Evolutionary conservation across 345 rosid genomes (phyloP), one percentile per base, ranked within the genome.

Genomic region (Ailanthus altissimus): DNA sequence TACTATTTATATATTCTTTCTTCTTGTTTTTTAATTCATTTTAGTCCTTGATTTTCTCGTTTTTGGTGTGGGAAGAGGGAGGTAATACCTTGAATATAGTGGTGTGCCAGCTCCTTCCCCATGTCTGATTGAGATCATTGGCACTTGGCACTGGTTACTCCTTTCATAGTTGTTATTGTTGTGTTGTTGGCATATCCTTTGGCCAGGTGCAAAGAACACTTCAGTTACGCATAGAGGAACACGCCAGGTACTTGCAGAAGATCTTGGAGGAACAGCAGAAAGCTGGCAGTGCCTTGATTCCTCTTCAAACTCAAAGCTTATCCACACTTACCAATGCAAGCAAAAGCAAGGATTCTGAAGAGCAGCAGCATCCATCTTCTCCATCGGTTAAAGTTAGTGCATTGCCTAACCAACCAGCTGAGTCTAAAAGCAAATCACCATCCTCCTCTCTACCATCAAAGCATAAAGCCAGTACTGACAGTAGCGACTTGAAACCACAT

Each of bases 161-260:
- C 18, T 43, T 46, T 64, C 49, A 10, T 12, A 67, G 51, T 61
- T 25, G 45, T 58, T 76, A 5, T 38, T 56, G 57, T 56, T 46
- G 6, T 49, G 42, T 7, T 42, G 23, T 67, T 49, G 70, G n/a
- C 57, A 53, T 57, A 67, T 56, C 68, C 46, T 83, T 75, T 66
- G 47, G 71, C 51, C 73, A 94, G 96, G 90, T 94, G 49, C 97
- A 94, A 79, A 86, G 90, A 57, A 58, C 77, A 36, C 92, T 92
- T 78, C 97, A 94, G 86, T 70, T 91, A 60, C 90, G 97, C 62
- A 94, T 94, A 65, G 98, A 94, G 85, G 93, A 92, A 78, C 97
- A 94, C 32, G 98, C 93, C 43, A 88, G 84, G 75, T 92, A 92
- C 84, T 86, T 94, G 85, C 91, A 90, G 75, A 90, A 86, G 86